Evolutionary conservation across 805 yeast genomes (phyloP).

Genomic region (Lipomyces spencermartinsiae): DNA sequence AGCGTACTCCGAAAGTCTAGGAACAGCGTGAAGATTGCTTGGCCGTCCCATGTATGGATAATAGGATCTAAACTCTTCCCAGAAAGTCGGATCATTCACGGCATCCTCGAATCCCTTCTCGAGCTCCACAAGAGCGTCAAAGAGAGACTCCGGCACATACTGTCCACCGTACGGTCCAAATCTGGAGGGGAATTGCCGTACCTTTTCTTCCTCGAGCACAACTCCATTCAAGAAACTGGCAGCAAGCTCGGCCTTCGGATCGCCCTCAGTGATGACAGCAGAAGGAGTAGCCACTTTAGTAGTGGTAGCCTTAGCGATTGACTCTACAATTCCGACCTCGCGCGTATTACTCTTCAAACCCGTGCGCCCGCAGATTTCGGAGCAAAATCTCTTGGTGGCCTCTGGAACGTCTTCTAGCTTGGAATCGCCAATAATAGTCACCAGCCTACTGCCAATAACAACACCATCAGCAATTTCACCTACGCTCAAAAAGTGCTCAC

Average conservation of each 20-base stretch:
- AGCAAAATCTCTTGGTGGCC: conserved; percentile 66
- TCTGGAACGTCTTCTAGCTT: conserved; percentile 63
- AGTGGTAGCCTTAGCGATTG: conserved; percentile 38
- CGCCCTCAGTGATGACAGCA: conserved; percentile 45
- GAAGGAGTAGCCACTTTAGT: conserved; percentile 33
- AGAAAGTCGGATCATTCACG: conserved; percentile 85
- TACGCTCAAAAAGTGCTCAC: conserved; percentile 84
- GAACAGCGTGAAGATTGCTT: conserved; percentile 88
- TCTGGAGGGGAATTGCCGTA: conserved; percentile 57
- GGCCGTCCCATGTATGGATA: conserved; percentile 97
- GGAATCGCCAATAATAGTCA: conserved; percentile 71
- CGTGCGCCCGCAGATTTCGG: conserved; percentile 28
- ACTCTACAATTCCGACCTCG: conserved; percentile 44
- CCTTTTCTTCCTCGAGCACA: conserved; percentile 21
- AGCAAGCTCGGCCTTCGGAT: conserved; percentile 45
- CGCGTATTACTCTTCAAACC: conserved; percentile 14
- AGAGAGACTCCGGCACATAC: conserved; percentile 95
- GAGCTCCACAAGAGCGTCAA: conserved; percentile 86
- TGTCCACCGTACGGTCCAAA: conserved; percentile 99
- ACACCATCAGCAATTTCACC: conserved; percentile 91
- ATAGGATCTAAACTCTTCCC: conserved; percentile 87
- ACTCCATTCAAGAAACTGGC: conserved; percentile 27
- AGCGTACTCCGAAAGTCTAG: conserved; percentile 82
- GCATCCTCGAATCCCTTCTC: conserved; percentile 89
- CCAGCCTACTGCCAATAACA: conserved; percentile 89